phyloP scores from a whole-genome alignment of 1,139 yeast species.

The Magnusiomyces paraingens region DNA sequence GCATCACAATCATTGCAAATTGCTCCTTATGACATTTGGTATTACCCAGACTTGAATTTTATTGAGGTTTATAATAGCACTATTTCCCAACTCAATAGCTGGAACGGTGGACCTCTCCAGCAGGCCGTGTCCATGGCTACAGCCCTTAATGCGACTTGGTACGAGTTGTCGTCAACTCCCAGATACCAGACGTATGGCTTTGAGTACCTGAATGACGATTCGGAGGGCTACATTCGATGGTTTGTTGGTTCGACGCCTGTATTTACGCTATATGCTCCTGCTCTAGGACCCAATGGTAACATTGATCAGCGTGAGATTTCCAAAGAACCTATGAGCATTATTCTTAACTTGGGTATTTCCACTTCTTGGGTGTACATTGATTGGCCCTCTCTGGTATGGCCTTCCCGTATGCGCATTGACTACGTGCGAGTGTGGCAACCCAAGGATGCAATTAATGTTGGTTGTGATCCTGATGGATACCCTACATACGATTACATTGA shows the following conservation, averaged over 20 bases:
- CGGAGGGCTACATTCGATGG: conserved; percentile 73
- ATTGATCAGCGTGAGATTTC: conserved; percentile 67
- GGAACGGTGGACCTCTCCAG: conserved; percentile 80
- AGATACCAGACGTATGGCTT: conserved; percentile 66
- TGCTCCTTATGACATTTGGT: conserved; percentile 87
- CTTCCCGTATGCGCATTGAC: conserved; percentile 61
- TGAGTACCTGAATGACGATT: conserved; percentile 65
- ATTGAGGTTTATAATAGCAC: conserved; percentile 55
- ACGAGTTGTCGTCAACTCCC: conserved; percentile 42
- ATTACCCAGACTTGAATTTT: conserved; percentile 69
- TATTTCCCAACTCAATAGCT: conserved; percentile 64
- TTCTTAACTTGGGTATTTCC: conserved; percentile 74
- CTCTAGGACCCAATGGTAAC: conserved; percentile 79
- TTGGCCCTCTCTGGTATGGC: conserved; percentile 66
- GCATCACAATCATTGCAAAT: conserved; percentile 79
- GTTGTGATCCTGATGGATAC: conserved; percentile 69
- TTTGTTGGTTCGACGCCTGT: conserved; percentile 67
- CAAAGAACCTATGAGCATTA: conserved; percentile 79
- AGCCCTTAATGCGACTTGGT: conserved; percentile 68
- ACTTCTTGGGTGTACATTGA: conserved; percentile 79
- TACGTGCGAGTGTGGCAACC: conserved; percentile 80
- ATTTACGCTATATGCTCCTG: conserved; percentile 51
- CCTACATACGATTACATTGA: conserved; percentile 74
- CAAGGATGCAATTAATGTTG: conserved; percentile 40
- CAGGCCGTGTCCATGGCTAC: conserved; percentile 77